Conservation (phyloP, 163 green algal species). For the Chloromonas sp. region DNA sequence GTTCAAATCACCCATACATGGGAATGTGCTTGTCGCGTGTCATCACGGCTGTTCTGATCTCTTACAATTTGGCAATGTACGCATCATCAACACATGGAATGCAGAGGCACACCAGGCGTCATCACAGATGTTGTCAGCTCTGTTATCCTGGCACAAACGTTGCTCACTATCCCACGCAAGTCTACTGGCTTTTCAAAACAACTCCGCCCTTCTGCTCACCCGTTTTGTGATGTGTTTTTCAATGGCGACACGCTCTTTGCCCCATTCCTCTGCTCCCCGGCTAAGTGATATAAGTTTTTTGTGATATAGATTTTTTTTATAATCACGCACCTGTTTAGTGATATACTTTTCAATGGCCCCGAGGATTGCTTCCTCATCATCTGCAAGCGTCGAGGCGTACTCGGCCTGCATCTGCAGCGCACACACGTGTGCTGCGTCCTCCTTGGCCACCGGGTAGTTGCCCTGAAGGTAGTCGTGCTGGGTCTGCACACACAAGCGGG, state of each 20-base stretch:
- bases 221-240: too few relatives aligned
- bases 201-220: not conserved
- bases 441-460: conserved; percentile 91
- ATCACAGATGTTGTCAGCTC: too few relatives aligned
- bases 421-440: conserved; percentile 77
- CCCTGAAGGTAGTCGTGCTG: conserved; percentile 94
- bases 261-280: not conserved
- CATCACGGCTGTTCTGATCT: not conserved
- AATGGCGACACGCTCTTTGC: too few relatives aligned
- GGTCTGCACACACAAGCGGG: conserved; percentile 58
- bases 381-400: conserved; percentile 43
- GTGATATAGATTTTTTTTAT: too few relatives aligned
- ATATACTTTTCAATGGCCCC: conserved; percentile 70
- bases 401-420: conserved; percentile 51
- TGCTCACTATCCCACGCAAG: too few relatives aligned
- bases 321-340: conserved; percentile 58
- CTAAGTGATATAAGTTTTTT: too few relatives aligned
- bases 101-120: too few relatives aligned
- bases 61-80: too few relatives aligned
- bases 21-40: not conserved
- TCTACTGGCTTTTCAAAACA: not conserved
- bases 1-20: too few relatives aligned
- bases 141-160: too few relatives aligned
- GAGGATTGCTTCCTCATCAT: conserved; percentile 57
- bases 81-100: too few relatives aligned